Evolutionary conservation across 1,284 basidiomycete genomes (phyloP).

Genomic region (Meira miltonrushii): DNA sequence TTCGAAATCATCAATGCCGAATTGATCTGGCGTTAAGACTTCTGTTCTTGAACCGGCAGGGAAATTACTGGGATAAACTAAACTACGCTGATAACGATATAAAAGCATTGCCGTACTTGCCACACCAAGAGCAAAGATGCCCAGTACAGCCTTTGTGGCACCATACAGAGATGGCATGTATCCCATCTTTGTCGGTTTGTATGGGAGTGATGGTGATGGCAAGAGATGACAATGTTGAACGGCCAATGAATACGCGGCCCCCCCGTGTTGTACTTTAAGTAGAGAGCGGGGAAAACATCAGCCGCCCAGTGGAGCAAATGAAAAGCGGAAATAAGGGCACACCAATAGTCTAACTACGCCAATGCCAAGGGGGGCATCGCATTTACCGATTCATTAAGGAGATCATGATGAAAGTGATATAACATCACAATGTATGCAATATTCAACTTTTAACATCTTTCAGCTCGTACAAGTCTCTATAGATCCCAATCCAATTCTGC

Average conservation of each 20-base stretch:
- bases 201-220: no score
- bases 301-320: no score
- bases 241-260: no score
- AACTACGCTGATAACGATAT: constrained; percentile 45
- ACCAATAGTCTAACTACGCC: no score
- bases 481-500: constrained; percentile 50
- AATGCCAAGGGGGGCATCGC: no score
- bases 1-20: constrained; percentile 35
- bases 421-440: not conserved
- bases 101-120: constrained; percentile 44
- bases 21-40: constrained; percentile 42
- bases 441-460: no score
- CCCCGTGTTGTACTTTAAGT: no score
- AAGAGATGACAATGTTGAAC: no score
- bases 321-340: no score
- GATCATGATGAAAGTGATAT: not conserved
- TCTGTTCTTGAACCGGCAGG: constrained; percentile 41
- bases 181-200: not conserved
- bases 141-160: constrained; percentile 1
- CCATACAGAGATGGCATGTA: constrained; percentile 3
- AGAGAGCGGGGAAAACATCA: no score
- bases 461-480: constrained; percentile 13
- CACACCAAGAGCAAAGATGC: constrained; percentile 31
- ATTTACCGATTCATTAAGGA: not conserved
- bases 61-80: constrained; percentile 47